Percentiles rank a stretch among this genome's conserved stretches.
Evolutionary conservation across 169 alveolate species (phyloP).

Genomic region (Eimeria acervulina): DNA sequence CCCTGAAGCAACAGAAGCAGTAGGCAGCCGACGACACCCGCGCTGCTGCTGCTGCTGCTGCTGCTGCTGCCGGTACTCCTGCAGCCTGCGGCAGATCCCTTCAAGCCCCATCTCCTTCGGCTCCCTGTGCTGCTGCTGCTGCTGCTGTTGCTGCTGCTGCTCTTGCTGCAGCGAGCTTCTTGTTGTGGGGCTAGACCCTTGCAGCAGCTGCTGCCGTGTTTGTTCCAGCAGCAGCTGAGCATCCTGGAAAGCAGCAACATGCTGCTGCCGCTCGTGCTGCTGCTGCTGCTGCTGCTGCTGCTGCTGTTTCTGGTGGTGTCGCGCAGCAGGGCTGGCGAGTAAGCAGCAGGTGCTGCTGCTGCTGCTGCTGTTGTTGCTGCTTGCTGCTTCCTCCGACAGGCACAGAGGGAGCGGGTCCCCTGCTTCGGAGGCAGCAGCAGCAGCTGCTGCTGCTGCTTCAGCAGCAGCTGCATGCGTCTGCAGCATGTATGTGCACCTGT

Average conservation of each 20-base stretch:
- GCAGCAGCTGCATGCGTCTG: not conserved
- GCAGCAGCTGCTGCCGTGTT: constrained; percentile 4
- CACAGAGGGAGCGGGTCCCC: not conserved
- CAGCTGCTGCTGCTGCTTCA: constrained; percentile 37
- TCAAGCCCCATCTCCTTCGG: constrained; percentile 2
- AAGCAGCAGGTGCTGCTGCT: constrained; percentile 44
- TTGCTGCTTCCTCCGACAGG: not conserved
- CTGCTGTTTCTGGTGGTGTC: constrained; percentile 26
- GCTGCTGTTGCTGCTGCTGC: constrained; percentile 61
- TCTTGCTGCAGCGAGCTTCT: not conserved
- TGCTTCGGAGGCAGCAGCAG: constrained; percentile 9
- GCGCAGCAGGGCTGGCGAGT: not conserved
- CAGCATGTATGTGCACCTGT: not conserved
- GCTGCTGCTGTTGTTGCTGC: not conserved
- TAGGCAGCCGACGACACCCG: not conserved
- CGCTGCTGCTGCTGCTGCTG: constrained; percentile 66
- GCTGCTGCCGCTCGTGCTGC: constrained; percentile 10
- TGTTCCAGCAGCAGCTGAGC: constrained; percentile 38
- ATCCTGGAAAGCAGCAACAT: not conserved
- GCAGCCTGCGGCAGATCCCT: not conserved
- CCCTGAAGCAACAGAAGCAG: constrained; percentile 30
- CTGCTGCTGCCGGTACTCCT: constrained; percentile 27
- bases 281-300: constrained; percentile 45
- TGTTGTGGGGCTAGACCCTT: not conserved
- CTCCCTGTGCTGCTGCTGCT: not conserved